Percentiles rank a stretch among this genome's conserved stretches.
Conservation (phyloP, 371 early-diverging fungal genomes). For the Mucor sp. region DNA sequence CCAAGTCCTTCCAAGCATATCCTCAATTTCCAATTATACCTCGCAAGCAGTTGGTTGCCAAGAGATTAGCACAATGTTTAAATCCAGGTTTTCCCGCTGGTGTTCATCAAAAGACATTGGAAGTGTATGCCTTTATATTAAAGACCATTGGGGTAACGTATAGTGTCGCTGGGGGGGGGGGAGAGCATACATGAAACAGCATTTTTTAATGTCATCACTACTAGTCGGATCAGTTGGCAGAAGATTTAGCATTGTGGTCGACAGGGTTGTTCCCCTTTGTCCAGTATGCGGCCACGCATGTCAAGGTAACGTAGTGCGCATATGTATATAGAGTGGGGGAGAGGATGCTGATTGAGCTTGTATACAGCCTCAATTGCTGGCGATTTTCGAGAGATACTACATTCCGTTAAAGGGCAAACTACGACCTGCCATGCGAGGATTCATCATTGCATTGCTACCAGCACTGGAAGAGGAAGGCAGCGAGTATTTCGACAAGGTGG, state of each 20-base stretch:
- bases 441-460: conserved; percentile 83
- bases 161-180: neutral
- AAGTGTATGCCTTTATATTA: conserved; percentile 90
- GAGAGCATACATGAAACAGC: neutral
- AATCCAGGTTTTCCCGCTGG: conserved; percentile 99
- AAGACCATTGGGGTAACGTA: conserved; percentile 74
- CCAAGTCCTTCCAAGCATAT: conserved; percentile 79
- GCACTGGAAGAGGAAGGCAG: conserved; percentile 91
- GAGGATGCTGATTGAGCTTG: neutral
- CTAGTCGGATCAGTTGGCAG: conserved; percentile 72
- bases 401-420: conserved; percentile 72
- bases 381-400: conserved; percentile 74
- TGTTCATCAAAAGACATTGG: conserved; percentile 96
- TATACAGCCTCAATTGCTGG: conserved; percentile 74
- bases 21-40: conserved; percentile 81
- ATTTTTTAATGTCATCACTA: neutral
- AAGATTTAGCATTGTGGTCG: conserved; percentile 86
- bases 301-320: conserved; percentile 59
- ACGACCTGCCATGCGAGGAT: conserved; percentile 76
- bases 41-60: conserved; percentile 84
- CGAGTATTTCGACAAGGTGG: conserved; percentile 80
- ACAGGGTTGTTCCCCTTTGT: conserved; percentile 93
- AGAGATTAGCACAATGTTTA: conserved; percentile 97
- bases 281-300: conserved; percentile 81
- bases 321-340: too few species aligned